A percentile compares a stretch with the other conserved stretches of the same genome.
phyloP scores from a whole-genome alignment of 2,329 filamentous ascomycete species.

The Plenodomus biglobosus region DNA sequence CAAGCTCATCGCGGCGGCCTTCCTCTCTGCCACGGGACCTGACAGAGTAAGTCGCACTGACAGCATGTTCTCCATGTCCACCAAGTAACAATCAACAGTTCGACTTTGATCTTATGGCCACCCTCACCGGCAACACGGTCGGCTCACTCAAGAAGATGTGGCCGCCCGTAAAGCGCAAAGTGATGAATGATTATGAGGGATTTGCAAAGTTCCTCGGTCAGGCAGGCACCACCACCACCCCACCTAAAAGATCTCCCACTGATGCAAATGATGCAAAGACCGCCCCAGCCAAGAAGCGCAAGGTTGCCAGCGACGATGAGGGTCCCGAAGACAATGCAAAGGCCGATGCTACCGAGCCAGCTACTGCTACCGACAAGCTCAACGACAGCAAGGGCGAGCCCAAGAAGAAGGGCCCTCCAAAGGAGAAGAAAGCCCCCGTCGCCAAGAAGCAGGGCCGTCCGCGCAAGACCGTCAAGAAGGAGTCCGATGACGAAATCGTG shows the following conservation, averaged over 20 bases:
- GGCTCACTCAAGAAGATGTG: constrained; percentile 40
- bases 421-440: constrained; percentile 10
- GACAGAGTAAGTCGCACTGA: constrained; percentile 28
- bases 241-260: constrained; percentile 3
- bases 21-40: constrained; percentile 23
- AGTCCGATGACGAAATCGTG: constrained; percentile 15
- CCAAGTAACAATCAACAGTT: constrained; percentile 16
- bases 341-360: background rate
- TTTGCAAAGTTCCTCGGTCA: constrained; percentile 28
- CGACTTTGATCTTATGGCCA: constrained; percentile 34
- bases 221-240: background rate
- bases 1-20: constrained; percentile 36
- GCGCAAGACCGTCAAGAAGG: constrained; percentile 27
- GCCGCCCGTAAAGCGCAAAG: constrained; percentile 38
- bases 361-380: background rate
- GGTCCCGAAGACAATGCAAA: constrained; percentile 1
- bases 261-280: constrained; percentile 12
- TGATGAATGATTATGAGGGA: constrained; percentile 21
- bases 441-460: constrained; percentile 20
- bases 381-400: constrained; percentile 4
- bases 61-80: background rate
- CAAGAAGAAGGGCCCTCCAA: constrained; percentile 14
- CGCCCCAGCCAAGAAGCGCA: constrained; percentile 26
- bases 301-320: constrained; percentile 14
- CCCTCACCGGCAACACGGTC: constrained; percentile 31